These are phyloP conservation scores for Groenewaldozyma sp. DNA, from an alignment of 1,139 yeast species.

Conservation along the genomic window DNA sequence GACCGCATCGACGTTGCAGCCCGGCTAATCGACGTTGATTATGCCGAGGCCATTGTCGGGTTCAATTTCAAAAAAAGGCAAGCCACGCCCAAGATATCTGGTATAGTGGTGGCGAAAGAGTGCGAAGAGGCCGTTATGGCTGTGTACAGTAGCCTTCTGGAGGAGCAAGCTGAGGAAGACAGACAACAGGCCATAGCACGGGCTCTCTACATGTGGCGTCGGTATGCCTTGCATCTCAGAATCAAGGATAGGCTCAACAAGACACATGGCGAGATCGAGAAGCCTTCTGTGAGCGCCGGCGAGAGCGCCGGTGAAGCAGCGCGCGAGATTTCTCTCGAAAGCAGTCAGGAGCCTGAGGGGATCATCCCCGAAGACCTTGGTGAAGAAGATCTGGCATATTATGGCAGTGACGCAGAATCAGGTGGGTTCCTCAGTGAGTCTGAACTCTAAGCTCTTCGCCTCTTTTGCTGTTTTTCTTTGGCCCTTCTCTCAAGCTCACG, in stretches of 20 bases:
- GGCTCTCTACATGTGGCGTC: constrained; percentile 66
- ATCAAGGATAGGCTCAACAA: constrained; percentile 59
- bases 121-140: constrained; percentile 55
- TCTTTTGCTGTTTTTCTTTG: constrained; percentile 32
- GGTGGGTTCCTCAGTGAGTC: constrained; percentile 24
- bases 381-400: no score
- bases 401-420: constrained; percentile 8
- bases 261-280: constrained; percentile 62
- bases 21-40: constrained; percentile 57
- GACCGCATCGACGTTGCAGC: constrained; percentile 63
- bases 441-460: constrained; percentile 15
- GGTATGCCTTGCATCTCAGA: constrained; percentile 58
- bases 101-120: constrained; percentile 63
- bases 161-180: constrained; percentile 43
- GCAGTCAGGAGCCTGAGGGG: no score
- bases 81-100: constrained; percentile 63
- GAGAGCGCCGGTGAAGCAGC: no score
- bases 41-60: constrained; percentile 79
- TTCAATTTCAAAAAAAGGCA: constrained; percentile 55
- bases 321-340: no score
- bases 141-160: constrained; percentile 47
- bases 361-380: no score
- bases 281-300: no score
- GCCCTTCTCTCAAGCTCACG: constrained; percentile 45
- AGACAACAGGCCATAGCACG: constrained; percentile 38